Evolutionary conservation across 2,329 filamentous ascomycete genomes (phyloP).

Genomic region (Allantophomopsis cytisporea): DNA sequence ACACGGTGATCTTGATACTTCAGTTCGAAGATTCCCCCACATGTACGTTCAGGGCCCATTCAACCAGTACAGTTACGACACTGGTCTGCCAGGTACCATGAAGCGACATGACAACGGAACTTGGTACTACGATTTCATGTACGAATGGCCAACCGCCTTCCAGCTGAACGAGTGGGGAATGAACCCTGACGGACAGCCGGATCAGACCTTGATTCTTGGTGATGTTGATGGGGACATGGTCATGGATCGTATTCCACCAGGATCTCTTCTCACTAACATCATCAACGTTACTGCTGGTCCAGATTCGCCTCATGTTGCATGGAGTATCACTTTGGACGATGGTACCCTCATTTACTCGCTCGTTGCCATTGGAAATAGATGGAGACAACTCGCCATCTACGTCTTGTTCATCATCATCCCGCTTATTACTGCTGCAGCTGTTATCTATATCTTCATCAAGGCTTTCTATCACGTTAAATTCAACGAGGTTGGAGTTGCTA

Average conservation of each 20-base stretch:
- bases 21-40: conserved; percentile 42
- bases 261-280: conserved; percentile 35
- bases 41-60: conserved; percentile 48
- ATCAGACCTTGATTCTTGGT: conserved; percentile 43
- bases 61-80: conserved; percentile 51
- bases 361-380: conserved; percentile 36
- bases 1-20: conserved; percentile 36
- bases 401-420: conserved; percentile 39
- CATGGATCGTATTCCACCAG: conserved; percentile 47
- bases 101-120: conserved; percentile 30
- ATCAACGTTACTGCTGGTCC: conserved; percentile 46
- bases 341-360: conserved; percentile 34
- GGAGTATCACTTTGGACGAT: conserved; percentile 40
- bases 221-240: conserved; percentile 47
- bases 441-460: conserved; percentile 42
- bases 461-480: conserved; percentile 41
- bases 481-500: conserved; percentile 40
- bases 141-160: conserved; percentile 44
- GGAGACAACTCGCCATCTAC: conserved; percentile 37
- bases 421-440: conserved; percentile 30
- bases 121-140: conserved; percentile 47
- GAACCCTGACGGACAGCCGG: conserved; percentile 46
- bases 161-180: conserved; percentile 57
- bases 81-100: conserved; percentile 40
- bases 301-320: conserved; percentile 38